These are phyloP conservation scores for Nakazawaea molendinolei DNA, from an alignment of 805 yeast genomes.

Conservation along the genomic window DNA sequence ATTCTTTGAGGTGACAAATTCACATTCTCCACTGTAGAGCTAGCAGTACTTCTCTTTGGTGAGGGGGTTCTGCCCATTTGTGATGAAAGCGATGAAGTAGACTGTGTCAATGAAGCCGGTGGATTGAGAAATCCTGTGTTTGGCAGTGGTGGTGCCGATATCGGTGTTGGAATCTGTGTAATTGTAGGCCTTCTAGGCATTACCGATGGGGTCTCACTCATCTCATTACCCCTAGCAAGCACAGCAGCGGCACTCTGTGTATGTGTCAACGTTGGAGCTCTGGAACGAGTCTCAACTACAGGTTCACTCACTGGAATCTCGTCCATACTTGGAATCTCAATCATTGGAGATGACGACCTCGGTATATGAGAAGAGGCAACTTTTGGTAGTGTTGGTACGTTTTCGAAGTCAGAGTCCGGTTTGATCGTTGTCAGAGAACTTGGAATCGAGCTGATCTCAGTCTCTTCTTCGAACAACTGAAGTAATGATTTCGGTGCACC, in stretches of 20 bases:
- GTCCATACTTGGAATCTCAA: conserved; percentile 63
- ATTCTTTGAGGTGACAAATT: conserved; percentile 24
- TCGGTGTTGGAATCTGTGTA: conserved; percentile 30
- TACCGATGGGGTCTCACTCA: conserved; percentile 18
- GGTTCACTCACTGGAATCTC: conserved; percentile 20
- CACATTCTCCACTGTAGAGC: conserved; percentile 4
- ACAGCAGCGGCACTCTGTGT: conserved; percentile 37
- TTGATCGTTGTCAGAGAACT: conserved; percentile 9
- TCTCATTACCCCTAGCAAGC: conserved; percentile 22
- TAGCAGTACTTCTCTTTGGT: conserved; percentile 30
- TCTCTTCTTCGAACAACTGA: conserved; percentile 57
- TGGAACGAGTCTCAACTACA: conserved; percentile 19
- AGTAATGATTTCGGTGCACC: conserved; percentile 70
- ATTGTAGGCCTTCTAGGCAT: conserved; percentile 28
- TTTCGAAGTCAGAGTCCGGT: conserved; percentile 1
- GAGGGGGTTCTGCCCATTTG: conserved; percentile 37
- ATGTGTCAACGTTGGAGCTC: conserved; percentile 37
- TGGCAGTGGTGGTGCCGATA: conserved; percentile 22
- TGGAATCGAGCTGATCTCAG: conserved; percentile 15
- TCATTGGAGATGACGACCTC: conserved; percentile 49
- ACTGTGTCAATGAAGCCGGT: conserved; percentile 16
- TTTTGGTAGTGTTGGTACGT: conserved; percentile 11
- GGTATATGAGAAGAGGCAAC: conserved; percentile 16
- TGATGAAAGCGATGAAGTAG: conserved; percentile 19
- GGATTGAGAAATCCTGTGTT: conserved; percentile 16